Evolutionary conservation across 139 green algal species (phyloP).

Genomic region (Chara braunii): DNA sequence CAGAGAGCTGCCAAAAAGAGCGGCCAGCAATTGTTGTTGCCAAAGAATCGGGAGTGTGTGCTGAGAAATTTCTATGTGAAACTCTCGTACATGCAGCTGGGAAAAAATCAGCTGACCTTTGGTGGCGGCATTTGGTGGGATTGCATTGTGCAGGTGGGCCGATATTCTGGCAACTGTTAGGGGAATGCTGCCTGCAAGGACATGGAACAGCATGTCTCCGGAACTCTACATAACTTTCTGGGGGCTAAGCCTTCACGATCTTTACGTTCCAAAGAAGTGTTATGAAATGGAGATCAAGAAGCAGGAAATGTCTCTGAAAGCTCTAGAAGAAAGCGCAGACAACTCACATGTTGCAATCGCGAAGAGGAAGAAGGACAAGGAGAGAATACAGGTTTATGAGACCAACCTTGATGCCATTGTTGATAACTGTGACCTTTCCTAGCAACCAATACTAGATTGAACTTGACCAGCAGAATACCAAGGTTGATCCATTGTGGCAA

Average conservation of each 20-base stretch:
- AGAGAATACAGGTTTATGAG: no score
- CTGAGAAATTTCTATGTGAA: neutral
- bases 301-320: constrained; percentile 5
- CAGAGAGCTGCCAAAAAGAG: neutral
- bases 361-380: constrained; percentile 43
- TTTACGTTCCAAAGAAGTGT: constrained; percentile 44
- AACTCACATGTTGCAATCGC: neutral
- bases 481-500: no score
- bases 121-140: no score
- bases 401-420: no score
- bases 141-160: no score
- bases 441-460: no score
- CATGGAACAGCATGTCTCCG: constrained; percentile 48
- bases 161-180: constrained; percentile 31
- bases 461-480: no score
- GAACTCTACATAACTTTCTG: constrained; percentile 69
- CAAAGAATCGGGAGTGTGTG: neutral
- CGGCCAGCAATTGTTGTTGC: neutral
- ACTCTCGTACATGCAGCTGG: neutral
- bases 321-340: constrained; percentile 4
- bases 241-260: constrained; percentile 58
- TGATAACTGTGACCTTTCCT: no score
- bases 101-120: no score
- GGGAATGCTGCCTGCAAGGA: constrained; percentile 12
- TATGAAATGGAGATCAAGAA: constrained; percentile 37